Evolutionary conservation across 352 stramenopile species (phyloP), one percentile per base, ranked within the genome.

Genomic region (Phytophthora fragariaefolia): DNA sequence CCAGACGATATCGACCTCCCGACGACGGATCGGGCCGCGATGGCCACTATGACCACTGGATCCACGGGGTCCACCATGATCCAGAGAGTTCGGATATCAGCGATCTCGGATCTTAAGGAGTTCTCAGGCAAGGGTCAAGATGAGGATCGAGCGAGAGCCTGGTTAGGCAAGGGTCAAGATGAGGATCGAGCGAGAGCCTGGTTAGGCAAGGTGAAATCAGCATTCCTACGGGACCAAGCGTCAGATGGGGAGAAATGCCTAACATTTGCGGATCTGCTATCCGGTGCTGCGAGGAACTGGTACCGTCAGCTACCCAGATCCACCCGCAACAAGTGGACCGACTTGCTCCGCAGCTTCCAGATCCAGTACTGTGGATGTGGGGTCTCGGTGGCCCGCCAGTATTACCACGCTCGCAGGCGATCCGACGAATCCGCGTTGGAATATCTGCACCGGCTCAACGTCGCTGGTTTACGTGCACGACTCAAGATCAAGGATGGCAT

Each of bases 91-190:
- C 8, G 51, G 17, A 49, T 58, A 8, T 40, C 51, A 13, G 51
- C 51, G 51, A 38, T 58, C 34, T 58, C 34, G 20, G 51, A 58
- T 36, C 34, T 58, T 5, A 58, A 48, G 23, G 51, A 58, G 51
- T 58, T 58, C 34, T 36, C 47, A n/a, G n/a, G n/a, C n/a, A n/a
- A n/a, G n/a, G n/a, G n/a, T n/a, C n/a, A n/a, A n/a, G n/a, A n/a
- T n/a, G n/a, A n/a, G n/a, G n/a, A n/a, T n/a, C n/a, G n/a, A n/a
- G n/a, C n/a, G n/a, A n/a, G n/a, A n/a, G n/a, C n/a, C n/a, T n/a
- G n/a, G n/a, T n/a, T n/a, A 12, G 47, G 47, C 2, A 38, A 40
- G n/a, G 47, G 40, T 10, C 47, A 53, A 1, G 47, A 53, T 3
- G 47, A 40, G 17, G 47, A 53, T 53, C 47, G 47, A 6, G 47